Conservation (phyloP, 2,329 filamentous ascomycete species). For the Colletotrichum sp. region DNA sequence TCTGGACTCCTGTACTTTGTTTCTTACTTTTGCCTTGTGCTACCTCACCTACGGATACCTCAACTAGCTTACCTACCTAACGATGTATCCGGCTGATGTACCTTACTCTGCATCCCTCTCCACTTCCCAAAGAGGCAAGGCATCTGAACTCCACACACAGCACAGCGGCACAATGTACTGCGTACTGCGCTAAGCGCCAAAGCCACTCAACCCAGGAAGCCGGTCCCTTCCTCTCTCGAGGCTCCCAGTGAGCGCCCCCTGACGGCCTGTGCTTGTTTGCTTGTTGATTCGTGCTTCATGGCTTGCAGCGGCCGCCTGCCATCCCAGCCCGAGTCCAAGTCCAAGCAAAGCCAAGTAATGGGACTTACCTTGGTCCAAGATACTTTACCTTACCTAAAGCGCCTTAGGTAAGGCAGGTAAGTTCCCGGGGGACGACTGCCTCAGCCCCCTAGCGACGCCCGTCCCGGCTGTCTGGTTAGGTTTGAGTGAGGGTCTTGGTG, state of each 20-base stretch:
- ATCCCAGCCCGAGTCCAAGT: background rate
- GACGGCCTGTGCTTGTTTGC: background rate
- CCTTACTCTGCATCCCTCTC: background rate
- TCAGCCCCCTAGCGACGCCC: background rate
- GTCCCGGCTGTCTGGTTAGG: slow-evolving; percentile 12
- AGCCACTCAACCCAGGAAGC: slow-evolving; percentile 9
- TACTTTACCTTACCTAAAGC: background rate
- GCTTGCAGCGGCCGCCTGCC: slow-evolving; percentile 3
- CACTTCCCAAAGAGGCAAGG: background rate
- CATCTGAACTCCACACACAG: background rate
- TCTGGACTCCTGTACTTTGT: background rate
- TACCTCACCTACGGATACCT: background rate
- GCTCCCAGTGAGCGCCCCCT: background rate
- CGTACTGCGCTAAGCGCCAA: background rate
- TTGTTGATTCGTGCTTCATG: background rate
- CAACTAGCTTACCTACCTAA: background rate
- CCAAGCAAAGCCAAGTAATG: background rate
- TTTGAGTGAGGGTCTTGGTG: background rate
- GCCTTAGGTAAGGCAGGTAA: background rate
- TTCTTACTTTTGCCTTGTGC: background rate
- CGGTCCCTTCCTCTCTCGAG: background rate
- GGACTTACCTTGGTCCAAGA: background rate
- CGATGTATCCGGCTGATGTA: background rate
- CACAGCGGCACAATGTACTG: background rate
- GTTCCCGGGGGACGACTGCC: background rate